These are phyloP conservation scores for Phytopythium aichiense DNA, from an alignment of 352 stramenopile species.

Conservation along the genomic window DNA sequence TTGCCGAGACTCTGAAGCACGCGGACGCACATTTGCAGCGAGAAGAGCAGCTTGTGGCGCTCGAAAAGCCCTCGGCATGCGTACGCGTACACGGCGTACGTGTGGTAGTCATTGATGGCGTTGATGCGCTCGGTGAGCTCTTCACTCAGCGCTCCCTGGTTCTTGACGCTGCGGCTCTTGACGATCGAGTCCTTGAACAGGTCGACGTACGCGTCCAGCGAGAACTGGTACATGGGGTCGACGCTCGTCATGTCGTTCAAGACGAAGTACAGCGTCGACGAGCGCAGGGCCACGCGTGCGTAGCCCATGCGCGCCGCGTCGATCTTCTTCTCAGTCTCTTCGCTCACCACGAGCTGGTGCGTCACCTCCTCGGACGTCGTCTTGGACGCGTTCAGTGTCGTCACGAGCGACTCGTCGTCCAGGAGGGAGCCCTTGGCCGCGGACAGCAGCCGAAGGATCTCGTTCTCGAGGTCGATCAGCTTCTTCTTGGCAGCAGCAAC, in stretches of 20 bases:
- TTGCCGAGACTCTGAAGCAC: slow-evolving; percentile 91
- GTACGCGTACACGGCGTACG: slow-evolving; percentile 94
- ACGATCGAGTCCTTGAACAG: slow-evolving; percentile 94
- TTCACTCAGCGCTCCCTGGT: slow-evolving; percentile 72
- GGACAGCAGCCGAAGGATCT: slow-evolving; percentile 91
- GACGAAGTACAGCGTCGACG: slow-evolving; percentile 95
- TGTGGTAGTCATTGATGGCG: slow-evolving; percentile 95
- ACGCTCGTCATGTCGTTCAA: slow-evolving; percentile 94
- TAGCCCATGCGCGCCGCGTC: slow-evolving; percentile 93
- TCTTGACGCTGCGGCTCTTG: slow-evolving; percentile 78
- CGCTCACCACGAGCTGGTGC: slow-evolving; percentile 89
- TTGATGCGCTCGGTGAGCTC: slow-evolving; percentile 86
- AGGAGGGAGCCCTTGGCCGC: slow-evolving; percentile 91
- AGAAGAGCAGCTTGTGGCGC: slow-evolving; percentile 95
- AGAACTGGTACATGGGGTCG: slow-evolving; percentile 98
- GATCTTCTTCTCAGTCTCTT: slow-evolving; percentile 96
- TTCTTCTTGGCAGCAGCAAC: slow-evolving; percentile 94
- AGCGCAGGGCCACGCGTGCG: slow-evolving; percentile 87
- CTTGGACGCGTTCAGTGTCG: slow-evolving; percentile 94
- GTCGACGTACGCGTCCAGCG: slow-evolving; percentile 92
- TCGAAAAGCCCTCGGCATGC: slow-evolving; percentile 95
- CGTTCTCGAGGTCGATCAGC: slow-evolving; percentile 94
- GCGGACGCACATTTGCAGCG: slow-evolving; percentile 91
- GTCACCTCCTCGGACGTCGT: slow-evolving; percentile 93
- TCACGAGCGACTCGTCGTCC: slow-evolving; percentile 93